Evolutionary conservation across 2,329 filamentous ascomycete species (phyloP), one percentile per base, ranked within the genome.

Genomic region (Huntiella decipiens): DNA sequence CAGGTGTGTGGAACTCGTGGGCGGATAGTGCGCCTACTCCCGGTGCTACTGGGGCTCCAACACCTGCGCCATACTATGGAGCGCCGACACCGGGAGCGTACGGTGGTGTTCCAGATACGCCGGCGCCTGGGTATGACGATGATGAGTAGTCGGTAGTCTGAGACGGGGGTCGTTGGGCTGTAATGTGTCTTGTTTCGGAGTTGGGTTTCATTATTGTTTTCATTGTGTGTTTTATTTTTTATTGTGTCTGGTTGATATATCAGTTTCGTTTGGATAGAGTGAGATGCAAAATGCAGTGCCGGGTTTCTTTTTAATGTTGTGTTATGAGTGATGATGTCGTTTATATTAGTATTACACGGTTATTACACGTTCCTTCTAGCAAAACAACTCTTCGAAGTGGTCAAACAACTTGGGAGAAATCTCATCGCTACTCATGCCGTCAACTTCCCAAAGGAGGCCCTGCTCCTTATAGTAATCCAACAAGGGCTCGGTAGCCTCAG

Each of bases 381-480:
- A 41, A 36, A 46, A 44, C 41, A 44, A 31, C 36, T 67, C 74
- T 63, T 83, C 78, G 60, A 98, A 83, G 62, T 94, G 86, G 6
- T 67, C 63, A 56, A 85, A 82, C 22, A 98, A 67, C 65, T 86
- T 78, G n/a, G 91, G 91, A 45, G 73, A 87, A 54, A 98, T 98
- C 64, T 96, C 91, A 57, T 98, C 84, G 57, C 86, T 94, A 60
- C 77, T 88, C 62, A 87, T 75, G 16, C 91, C 91, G 54, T 84
- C 70, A 3, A 95, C 85, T 51, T 84, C 83, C 74, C 82, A 85
- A 34, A 98, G 64, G 10, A 94, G 78, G 7, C 84, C 85, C 58
- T 81, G 80, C 52, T 74, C 72, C 43, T 83, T 80, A 57, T 98
- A 98, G 62, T 95, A 84, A 54, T 93, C 82, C 13, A 98, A 67